phyloP scores from a whole-genome alignment of 352 stramenopile species.

The Phytopythium montanum region DNA sequence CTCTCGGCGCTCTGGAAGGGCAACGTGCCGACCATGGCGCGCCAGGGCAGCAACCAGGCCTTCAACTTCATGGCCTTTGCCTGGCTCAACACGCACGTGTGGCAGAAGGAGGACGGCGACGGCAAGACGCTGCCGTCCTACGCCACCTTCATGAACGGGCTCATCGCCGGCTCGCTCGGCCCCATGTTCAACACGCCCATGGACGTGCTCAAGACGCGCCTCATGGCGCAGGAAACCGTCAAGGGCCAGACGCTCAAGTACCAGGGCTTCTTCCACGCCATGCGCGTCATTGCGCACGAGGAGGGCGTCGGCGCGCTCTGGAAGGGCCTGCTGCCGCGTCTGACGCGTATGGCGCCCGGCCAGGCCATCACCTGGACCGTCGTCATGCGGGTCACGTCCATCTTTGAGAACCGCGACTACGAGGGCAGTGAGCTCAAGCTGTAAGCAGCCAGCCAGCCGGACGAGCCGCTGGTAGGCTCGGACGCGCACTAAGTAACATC shows the following conservation, averaged over 20 bases:
- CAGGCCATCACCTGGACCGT: conserved; percentile 97
- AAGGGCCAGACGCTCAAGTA: conserved; percentile 94
- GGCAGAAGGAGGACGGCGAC: conserved; percentile 87
- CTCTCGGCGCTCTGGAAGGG: conserved; percentile 94
- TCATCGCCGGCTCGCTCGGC: conserved; percentile 81
- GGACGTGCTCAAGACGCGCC: conserved; percentile 95
- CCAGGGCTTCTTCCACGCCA: conserved; percentile 91
- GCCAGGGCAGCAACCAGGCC: conserved; percentile 97
- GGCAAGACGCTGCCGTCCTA: conserved; percentile 90
- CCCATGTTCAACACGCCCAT: conserved; percentile 88
- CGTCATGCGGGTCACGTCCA: conserved; percentile 85
- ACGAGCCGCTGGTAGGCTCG: too few relatives aligned
- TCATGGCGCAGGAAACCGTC: conserved; percentile 89
- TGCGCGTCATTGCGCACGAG: conserved; percentile 92
- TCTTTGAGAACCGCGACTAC: conserved; percentile 77
- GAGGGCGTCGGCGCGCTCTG: conserved; percentile 93
- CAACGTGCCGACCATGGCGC: conserved; percentile 94
- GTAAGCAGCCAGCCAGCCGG: conserved; percentile 20
- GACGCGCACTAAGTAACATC: too few relatives aligned
- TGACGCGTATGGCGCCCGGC: conserved; percentile 95
- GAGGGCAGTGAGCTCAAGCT: conserved; percentile 58
- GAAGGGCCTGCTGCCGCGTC: conserved; percentile 95
- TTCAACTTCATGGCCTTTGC: conserved; percentile 97
- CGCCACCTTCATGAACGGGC: conserved; percentile 93
- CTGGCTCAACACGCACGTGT: conserved; percentile 91